Base-by-base conservation (phyloP, 164 flowering plant genomes). In the Pachysandra terminalis region DNA sequence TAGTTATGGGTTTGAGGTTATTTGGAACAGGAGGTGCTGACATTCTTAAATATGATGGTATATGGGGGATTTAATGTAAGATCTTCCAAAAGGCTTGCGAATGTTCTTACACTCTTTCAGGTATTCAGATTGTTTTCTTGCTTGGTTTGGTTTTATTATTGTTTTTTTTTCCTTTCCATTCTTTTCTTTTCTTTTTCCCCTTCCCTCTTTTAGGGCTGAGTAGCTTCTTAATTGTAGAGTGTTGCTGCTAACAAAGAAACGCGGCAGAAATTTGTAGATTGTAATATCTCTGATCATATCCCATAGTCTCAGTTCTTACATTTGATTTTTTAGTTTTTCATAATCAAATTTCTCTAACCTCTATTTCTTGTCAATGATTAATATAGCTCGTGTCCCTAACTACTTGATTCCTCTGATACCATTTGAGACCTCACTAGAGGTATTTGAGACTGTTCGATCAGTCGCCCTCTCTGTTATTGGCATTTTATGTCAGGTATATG, bases 31-130 rank as follows among this genome's bases (percentile, higher is more conserved):
- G 86, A 83, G 77, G 56, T 83, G 61, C 8, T 81, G 28, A 0
- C 24, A 19, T 74, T 74, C 45, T 74, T 59, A 54, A 9, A 58
- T 61, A 74, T 75, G 56, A 79, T 81, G 77, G 58, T 13, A 1
- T 52, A 66, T 51, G 71, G 72, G 17, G 65, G 28, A 61, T 66
- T 71, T 9, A 73, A 41, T 25, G 63, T 65, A 19, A 75, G 86
- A 73, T 68, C 78, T 25, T 59, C 71, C 45, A 81, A 67, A 66
- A 77, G 86, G 17, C 68, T 79, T 2, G 71, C 71, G 15, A 83
- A 81, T 80, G 86, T 83, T 40, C 79, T 83, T 70, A 83, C 81
- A 28, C 83, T 83, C 35, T 73, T 73, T 55, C 86, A 83, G 84
- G 86, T 79, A 56, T 8, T 28, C 26, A 7, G 8, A 3, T 67